Base-by-base conservation (phyloP, 164 flowering plant genomes). In the Vitis rupestris region DNA sequence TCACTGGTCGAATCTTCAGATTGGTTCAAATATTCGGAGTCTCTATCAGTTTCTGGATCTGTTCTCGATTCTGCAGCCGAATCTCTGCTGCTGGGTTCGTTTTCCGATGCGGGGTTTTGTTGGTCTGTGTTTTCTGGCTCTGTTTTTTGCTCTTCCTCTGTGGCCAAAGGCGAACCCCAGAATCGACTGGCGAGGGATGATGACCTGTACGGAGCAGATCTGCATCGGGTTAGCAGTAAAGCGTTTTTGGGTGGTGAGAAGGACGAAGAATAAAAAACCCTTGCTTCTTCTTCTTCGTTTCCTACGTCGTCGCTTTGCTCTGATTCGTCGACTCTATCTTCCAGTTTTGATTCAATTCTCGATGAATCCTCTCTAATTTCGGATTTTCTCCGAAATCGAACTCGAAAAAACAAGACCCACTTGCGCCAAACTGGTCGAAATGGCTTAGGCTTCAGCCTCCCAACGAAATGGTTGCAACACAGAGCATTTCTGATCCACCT, bases 171-270 rank as follows among this genome's bases (percentile, higher is more conserved):
- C 10, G 88, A 82, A 12, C 81, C 86, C 89, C 92, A 91, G 59
- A 88, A 82, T 17, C 78, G 74, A 63, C 65, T 48, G 0, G 90
- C 90, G 53, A 89, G 51, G 0, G 94, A 88, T 4, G 97, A 84
- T 14, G 90, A 82, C 75, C 90, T 75, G 77, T 84, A 84, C n/a
- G 91, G 91, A 12, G 86, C 94, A 30, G 97, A 91, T 86, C 89
- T 85, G 54, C 91, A 78, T 64, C 94, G 72, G 17, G 89, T 91
- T 19, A 91, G 74, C 19, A 90, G 13, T 12, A 88, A 74, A 48
- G 89, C 93, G 61, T 83, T 87, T 65, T 76, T 87, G 0, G 90
- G 93, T 8, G 90, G 92, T 10, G 88, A 50, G 23, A 72, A 55
- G 17, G 76, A 52, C 1, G 67, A 54, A 64, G 70, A 60, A 37